A percentile compares a stretch with the other conserved stretches of the same genome.
Conservation (phyloP, 2,329 filamentous ascomycete genomes). For the Arachnomyces sp. region DNA sequence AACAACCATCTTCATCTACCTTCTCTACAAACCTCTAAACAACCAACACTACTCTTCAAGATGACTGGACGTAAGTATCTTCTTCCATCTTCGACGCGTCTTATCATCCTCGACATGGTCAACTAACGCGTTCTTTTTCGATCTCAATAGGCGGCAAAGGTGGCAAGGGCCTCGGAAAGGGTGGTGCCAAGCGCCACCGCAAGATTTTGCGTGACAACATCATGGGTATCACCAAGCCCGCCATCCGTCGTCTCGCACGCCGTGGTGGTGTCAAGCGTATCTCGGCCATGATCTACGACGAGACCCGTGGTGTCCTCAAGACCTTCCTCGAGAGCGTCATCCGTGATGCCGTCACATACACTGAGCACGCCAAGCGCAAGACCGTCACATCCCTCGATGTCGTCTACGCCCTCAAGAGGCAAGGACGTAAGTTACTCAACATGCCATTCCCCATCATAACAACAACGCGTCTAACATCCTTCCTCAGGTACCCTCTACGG, state of each 20-base stretch:
- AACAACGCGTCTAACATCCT: conserved; percentile 7
- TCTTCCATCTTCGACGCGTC: conserved; percentile 3
- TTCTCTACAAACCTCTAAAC: conserved; percentile 21
- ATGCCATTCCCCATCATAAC: conserved; percentile 3
- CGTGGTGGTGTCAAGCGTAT: conserved; percentile 99
- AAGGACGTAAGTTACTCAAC: conserved; percentile 44
- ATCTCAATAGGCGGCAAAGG: conserved; percentile 70
- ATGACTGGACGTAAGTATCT: conserved; percentile 53
- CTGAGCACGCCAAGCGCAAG: conserved; percentile 70
- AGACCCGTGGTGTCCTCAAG: conserved; percentile 76
- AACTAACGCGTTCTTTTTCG: conserved; percentile 41
- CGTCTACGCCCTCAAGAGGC: conserved; percentile 57
- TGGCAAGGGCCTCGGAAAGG: conserved; percentile 97
- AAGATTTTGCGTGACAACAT: conserved; percentile 99
- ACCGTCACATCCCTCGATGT: conserved; percentile 51
- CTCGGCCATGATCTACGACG: conserved; percentile 86
- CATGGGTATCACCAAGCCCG: conserved; percentile 97
- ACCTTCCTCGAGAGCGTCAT: conserved; percentile 78
- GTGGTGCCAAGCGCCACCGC: conserved; percentile 95
- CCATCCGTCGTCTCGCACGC: conserved; percentile 95
- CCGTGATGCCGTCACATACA: conserved; percentile 72
- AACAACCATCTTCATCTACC: conserved; percentile 15
- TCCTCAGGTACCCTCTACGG: conserved; percentile 66
- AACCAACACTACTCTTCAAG: conserved; percentile 37
- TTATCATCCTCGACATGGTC: conserved; percentile 9